Percentiles rank a stretch among this genome's conserved stretches.
Conservation (phyloP, 495 filamentous ascomycete genomes). For the Annulohypoxylon nitens region DNA sequence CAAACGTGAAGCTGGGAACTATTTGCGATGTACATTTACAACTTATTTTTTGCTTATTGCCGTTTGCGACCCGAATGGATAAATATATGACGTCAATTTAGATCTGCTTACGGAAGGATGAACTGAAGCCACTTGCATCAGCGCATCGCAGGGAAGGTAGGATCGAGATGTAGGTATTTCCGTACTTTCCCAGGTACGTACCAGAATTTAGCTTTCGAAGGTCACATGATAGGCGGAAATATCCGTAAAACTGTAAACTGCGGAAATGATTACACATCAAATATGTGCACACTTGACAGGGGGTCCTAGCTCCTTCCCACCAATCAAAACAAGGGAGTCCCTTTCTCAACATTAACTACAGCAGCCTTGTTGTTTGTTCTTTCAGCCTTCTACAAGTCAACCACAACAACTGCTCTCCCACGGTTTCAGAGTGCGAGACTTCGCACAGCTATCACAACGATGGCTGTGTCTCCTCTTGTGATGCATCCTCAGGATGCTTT, state of each 20-base stretch:
- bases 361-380: conserved; percentile 24
- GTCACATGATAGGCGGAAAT: not conserved
- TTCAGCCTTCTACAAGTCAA: conserved; percentile 9
- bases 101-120: conserved; percentile 19
- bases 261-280: not conserved
- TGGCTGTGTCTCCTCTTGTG: conserved; percentile 54
- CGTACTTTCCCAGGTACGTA: not conserved
- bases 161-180: not conserved
- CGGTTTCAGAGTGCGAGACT: not conserved
- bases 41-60: not conserved
- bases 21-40: not conserved
- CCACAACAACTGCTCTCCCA: not conserved
- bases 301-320: not conserved
- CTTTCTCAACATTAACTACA: not conserved
- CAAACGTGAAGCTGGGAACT: not conserved
- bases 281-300: not conserved
- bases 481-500: conserved; percentile 43
- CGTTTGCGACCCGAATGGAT: conserved; percentile 32
- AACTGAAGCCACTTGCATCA: conserved; percentile 10
- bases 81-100: conserved; percentile 40
- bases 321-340: conserved; percentile 24
- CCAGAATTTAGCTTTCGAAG: not conserved
- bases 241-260: conserved; percentile 1
- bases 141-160: not conserved
- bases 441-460: conserved; percentile 24